Evolutionary conservation across 305 asterid genomes (phyloP), one percentile per base, ranked within the genome.

Genomic region (Andrographis paniculata): DNA sequence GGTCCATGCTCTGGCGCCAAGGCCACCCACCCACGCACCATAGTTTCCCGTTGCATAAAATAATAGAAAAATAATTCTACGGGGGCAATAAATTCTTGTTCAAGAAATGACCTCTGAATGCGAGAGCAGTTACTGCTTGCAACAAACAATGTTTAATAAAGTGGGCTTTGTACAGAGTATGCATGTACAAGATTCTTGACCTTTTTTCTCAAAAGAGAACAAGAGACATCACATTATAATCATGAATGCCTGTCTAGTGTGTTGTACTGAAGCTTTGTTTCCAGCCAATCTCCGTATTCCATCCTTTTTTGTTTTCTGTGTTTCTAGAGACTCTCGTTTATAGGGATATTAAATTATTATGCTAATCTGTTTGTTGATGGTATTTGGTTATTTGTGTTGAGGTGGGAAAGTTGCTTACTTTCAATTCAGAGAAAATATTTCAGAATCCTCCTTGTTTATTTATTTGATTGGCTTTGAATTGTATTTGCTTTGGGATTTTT

Each of bases 1-100:
- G 57, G 45, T 50, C 60, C 62, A 64, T 61, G 56, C 61, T 52
- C 67, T 53, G 68, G 59, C 70, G 52, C 51, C 67, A 20, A n/a
- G n/a, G n/a, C n/a, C n/a, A n/a, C n/a, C n/a, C n/a, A n/a, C n/a
- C n/a, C n/a, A n/a, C n/a, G n/a, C n/a, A n/a, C n/a, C n/a, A n/a
- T n/a, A n/a, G n/a, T n/a, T n/a, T n/a, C n/a, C n/a, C n/a, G n/a
- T n/a, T n/a, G 24, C 67, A 43, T 14, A 44, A 30, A 13, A 44
- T 43, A 49, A 49, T 16, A 18, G 4, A 38, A 17, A 13, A 48
- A 13, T 2, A 20, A 42, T 8, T 30, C 21, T 50, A 43, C 9
- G 27, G 30, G n/a, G 15, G 33, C 36, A 30, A 51, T 35, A 58
- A 58, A 9, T 30, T 35, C 40, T n/a, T 13, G 5, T 20, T 14